These are phyloP conservation scores for Pseudogymnoascus sp. DNA, from an alignment of 2,329 filamentous ascomycete genomes.

Conservation along the genomic window DNA sequence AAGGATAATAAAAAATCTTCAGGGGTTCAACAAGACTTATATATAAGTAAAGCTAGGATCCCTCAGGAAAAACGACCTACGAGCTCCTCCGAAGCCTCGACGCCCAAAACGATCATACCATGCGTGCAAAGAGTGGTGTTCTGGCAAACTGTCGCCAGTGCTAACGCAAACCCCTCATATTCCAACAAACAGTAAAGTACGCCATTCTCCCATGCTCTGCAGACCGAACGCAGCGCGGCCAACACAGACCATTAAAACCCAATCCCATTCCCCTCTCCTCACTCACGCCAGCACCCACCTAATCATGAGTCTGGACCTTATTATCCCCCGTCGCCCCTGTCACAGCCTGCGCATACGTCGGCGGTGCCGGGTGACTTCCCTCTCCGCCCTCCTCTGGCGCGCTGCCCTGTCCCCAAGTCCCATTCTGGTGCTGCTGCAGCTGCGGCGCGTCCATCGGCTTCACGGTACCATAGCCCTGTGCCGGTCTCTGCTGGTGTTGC, in stretches of 20 bases:
- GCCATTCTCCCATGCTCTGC: constrained; percentile 7
- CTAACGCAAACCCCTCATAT: background rate
- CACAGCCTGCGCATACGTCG: constrained; percentile 84
- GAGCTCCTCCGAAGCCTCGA: background rate
- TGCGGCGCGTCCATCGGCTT: constrained; percentile 28
- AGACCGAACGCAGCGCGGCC: background rate
- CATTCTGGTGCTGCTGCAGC: constrained; percentile 27
- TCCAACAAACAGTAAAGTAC: background rate
- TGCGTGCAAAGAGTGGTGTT: background rate
- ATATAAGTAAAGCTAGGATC: background rate
- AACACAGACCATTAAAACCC: background rate
- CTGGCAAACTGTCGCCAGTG: background rate
- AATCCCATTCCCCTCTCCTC: too few relatives aligned
- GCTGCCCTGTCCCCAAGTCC: constrained; percentile 28
- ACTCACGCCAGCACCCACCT: constrained; percentile 8
- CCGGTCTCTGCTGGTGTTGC: constrained; percentile 19
- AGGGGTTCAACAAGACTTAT: background rate
- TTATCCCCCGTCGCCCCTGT: constrained; percentile 82
- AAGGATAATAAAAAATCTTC: background rate
- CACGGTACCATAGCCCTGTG: constrained; percentile 26
- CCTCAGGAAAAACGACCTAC: background rate
- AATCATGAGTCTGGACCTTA: constrained; percentile 63
- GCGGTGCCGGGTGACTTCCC: constrained; percentile 45
- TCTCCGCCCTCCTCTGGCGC: constrained; percentile 32
- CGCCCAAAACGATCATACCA: background rate